Evolutionary conservation across 2,329 filamentous ascomycete species (phyloP), one percentile per base, ranked within the genome.

Genomic region (Fusarium coffeatum): DNA sequence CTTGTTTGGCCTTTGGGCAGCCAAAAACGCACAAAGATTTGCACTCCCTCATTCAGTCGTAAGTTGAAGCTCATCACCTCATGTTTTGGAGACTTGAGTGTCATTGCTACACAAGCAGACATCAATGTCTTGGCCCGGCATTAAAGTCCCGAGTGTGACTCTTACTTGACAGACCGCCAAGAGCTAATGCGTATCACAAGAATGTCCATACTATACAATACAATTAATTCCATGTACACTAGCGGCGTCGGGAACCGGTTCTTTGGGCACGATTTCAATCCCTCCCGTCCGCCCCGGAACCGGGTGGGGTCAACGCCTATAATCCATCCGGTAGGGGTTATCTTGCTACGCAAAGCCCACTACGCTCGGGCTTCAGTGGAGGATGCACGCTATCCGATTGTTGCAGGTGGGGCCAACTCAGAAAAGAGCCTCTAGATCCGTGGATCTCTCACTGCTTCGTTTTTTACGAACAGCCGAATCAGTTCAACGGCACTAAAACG

Each of bases 1-100:
- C 72, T 74, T 74, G 72, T 74, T 63, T 61, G 58, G n/a, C 25
- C 27, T 74, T 74, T 71, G 57, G 66, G 71, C 65, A 63, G 32
- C 64, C 50, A 70, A 50, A 57, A 62, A 43, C 62, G 25, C 55
- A 49, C 45, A 59, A 50, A 47, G 41, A 69, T 57, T 49, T 55
- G 60, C 32, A 28, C 40, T 51, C 48, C 23, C 56, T 48, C 67
- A 41, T n/a, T 27, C 13, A 22, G 20, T 41, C 18, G 34, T 41
- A 22, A 48, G 49, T 54, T 68, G 45, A 64, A 60, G 57, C 53
- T 55, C 28, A 40, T 41, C 20, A 42, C 8, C n/a, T 42, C 34
- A 27, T 27, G 23, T 20, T n/a, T 8, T 23, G 9, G n/a, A 53
- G 48, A 28, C 23, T 15, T 25, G 20, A 51, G 37, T 32, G 40